Base-by-base conservation (phyloP, 352 stramenopile genomes). In the Phytophthora ramorum region DNA sequence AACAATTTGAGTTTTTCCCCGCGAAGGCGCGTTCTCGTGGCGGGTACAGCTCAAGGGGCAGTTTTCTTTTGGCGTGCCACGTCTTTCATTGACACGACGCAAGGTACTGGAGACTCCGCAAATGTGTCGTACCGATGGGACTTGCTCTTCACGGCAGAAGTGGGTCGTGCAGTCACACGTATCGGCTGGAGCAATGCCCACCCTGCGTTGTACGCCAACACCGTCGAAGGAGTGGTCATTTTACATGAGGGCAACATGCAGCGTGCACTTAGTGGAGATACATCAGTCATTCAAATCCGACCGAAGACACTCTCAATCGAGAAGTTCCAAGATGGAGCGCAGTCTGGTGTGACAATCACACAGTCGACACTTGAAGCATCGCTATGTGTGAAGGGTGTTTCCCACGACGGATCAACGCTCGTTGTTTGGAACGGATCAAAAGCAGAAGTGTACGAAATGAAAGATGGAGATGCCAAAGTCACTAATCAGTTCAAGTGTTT, bases 51-150 rank as follows among this genome's bases (percentile, higher is more conserved):
- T 0, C 74, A 97, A 57, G 95, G 95, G 22, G 68, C 83, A 5
- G 72, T 98, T 9, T 87, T 93, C 41, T 95, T 98, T 63, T 98
- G 92, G 94, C 82, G 90, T 1, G 95, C 90, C 30, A 85, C 85
- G 2, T 77, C 83, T 3, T 61, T 87, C 43, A 46, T 79, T 17
- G 66, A 78, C 34, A 53, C 45, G 0, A 52, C 58, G 3, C 55
- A 65, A 13, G 46, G 38, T 20, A 68, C 57, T 8, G 17, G 19
- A 3, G 44, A 49, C 7, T n/a, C 67, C 12, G 14, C 41, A 4
- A 66, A 65, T 26, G 51, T 84, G 8, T 78, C 72, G 17, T 79
- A 90, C 64, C 85, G 87, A 46, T 94, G 87, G 87, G 81, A 88
- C 53, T 49, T 92, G 16, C 63, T 92, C 13, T 91, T 88, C 66